A percentile compares a stretch with the other conserved stretches of the same genome.
Evolutionary conservation across 1,284 basidiomycete genomes (phyloP).

Genomic region (Coniferiporia sulphurascens): DNA sequence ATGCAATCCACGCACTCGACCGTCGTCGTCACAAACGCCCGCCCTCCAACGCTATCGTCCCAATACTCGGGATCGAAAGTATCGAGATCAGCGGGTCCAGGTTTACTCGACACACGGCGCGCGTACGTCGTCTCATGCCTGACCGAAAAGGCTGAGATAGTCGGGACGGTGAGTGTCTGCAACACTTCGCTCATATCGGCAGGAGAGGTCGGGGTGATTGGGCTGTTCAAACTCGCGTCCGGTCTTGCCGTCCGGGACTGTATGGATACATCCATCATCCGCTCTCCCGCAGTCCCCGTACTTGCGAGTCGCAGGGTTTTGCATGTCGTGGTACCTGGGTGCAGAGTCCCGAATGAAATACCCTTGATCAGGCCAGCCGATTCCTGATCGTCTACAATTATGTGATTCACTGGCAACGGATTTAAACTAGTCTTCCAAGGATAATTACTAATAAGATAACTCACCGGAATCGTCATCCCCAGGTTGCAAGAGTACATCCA

Average conservation of each 20-base stretch:
- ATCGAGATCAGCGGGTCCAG: slow-evolving; percentile 48
- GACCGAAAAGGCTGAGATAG: slow-evolving; percentile 48
- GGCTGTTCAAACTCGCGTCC: slow-evolving; percentile 21
- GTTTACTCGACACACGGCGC: slow-evolving; percentile 25
- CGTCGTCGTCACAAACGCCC: slow-evolving; percentile 48
- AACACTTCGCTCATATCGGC: slow-evolving; percentile 53
- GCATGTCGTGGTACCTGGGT: slow-evolving; percentile 46
- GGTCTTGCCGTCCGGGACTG: slow-evolving; percentile 44
- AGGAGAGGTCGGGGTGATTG: slow-evolving; percentile 21
- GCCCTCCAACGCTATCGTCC: slow-evolving; percentile 48
- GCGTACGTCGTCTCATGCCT: slow-evolving; percentile 48
- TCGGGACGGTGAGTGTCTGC: slow-evolving; percentile 56
- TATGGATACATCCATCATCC: slow-evolving; percentile 71
- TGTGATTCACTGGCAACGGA: slow-evolving; percentile 49
- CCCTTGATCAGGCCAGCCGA: slow-evolving; percentile 73
- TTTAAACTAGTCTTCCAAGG: background rate
- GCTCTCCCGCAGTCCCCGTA: slow-evolving; percentile 56
- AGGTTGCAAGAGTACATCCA: slow-evolving; percentile 77
- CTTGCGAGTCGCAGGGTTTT: slow-evolving; percentile 60
- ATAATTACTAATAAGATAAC: slow-evolving; percentile 23
- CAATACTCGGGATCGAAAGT: slow-evolving; percentile 52
- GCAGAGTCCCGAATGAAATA: slow-evolving; percentile 55
- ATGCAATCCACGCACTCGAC: slow-evolving; percentile 37
- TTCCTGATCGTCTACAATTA: slow-evolving; percentile 53
- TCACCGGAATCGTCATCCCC: slow-evolving; percentile 72